Evolutionary conservation across 495 filamentous ascomycete species (phyloP).

Genomic region (Tricharina praecox): DNA sequence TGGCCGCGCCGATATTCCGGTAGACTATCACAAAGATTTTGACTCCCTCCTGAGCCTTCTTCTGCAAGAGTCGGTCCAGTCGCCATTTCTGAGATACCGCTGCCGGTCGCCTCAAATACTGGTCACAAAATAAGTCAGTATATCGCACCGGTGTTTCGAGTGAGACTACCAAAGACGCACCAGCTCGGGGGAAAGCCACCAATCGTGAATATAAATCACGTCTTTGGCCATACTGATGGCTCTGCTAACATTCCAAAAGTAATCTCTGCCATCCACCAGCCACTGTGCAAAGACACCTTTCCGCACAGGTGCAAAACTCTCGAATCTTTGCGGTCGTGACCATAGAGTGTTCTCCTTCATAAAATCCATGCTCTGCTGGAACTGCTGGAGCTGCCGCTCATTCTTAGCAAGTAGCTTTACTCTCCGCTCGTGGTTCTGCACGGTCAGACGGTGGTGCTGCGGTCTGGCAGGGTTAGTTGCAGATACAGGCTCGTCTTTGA

Average conservation of each 20-base stretch:
- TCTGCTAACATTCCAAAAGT: slow-evolving; percentile 98
- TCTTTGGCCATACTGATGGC: slow-evolving; percentile 96
- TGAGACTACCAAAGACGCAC: slow-evolving; percentile 11
- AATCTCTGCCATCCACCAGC: slow-evolving; percentile 91
- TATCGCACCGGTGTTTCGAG: background rate
- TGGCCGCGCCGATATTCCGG: slow-evolving; percentile 91
- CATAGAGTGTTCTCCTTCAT: slow-evolving; percentile 71
- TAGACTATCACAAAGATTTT: slow-evolving; percentile 99
- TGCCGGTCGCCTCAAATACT: slow-evolving; percentile 82
- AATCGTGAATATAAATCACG: slow-evolving; percentile 98
- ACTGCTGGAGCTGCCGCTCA: slow-evolving; percentile 74
- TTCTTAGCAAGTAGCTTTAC: slow-evolving; percentile 83
- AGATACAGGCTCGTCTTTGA: slow-evolving; percentile 31
- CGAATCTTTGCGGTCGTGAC: slow-evolving; percentile 69
- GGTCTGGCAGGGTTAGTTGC: slow-evolving; percentile 37
- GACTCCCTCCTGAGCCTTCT: slow-evolving; percentile 84
- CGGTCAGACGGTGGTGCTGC: slow-evolving; percentile 66
- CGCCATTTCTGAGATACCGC: slow-evolving; percentile 99
- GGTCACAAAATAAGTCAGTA: background rate
- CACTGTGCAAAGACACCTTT: slow-evolving; percentile 80
- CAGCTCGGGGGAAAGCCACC: slow-evolving; percentile 94
- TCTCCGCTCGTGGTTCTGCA: slow-evolving; percentile 75
- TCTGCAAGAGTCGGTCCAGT: slow-evolving; percentile 81
- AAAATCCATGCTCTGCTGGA: slow-evolving; percentile 74
- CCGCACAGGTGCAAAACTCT: slow-evolving; percentile 83